Conservation (phyloP, 345 rosid species). For the Acer saccharum region DNA sequence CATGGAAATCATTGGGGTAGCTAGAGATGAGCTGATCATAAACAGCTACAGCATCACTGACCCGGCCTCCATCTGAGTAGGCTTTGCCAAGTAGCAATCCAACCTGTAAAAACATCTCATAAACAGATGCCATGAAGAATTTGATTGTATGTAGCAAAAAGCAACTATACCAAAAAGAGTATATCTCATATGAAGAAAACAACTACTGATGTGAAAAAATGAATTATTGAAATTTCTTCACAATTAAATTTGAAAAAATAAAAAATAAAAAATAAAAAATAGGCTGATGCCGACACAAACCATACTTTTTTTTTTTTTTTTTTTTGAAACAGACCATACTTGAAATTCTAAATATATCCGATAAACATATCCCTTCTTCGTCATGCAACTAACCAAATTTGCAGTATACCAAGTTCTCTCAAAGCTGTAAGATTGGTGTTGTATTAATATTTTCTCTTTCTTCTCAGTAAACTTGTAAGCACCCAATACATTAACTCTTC, state of each 20-base stretch:
- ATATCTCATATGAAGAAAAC: neutral
- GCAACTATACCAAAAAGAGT: neutral
- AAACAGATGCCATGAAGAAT: neutral
- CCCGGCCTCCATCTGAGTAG: slow-evolving; percentile 88
- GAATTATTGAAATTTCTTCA: neutral
- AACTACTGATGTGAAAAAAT: neutral
- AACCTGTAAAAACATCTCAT: slow-evolving; percentile 46
- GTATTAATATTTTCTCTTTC: neutral
- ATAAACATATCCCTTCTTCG: neutral
- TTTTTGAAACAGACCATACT: too few relatives aligned
- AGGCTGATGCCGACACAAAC: neutral
- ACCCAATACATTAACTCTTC: neutral
- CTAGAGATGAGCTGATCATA: slow-evolving; percentile 76
- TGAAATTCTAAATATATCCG: neutral
- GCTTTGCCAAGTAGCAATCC: slow-evolving; percentile 95
- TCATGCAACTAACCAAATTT: neutral
- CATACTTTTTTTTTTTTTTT: neutral
- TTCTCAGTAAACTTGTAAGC: neutral
- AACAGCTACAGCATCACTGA: slow-evolving; percentile 87
- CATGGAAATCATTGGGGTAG: slow-evolving; percentile 87
- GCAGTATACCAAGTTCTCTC: neutral
- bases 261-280: neutral
- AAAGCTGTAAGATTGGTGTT: too few relatives aligned
- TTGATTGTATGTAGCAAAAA: neutral
- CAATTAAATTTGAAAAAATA: neutral